A percentile compares a stretch with the other conserved stretches of the same genome.
Conservation (phyloP, 148 eudicot genomes). For the Spergularia marina region DNA sequence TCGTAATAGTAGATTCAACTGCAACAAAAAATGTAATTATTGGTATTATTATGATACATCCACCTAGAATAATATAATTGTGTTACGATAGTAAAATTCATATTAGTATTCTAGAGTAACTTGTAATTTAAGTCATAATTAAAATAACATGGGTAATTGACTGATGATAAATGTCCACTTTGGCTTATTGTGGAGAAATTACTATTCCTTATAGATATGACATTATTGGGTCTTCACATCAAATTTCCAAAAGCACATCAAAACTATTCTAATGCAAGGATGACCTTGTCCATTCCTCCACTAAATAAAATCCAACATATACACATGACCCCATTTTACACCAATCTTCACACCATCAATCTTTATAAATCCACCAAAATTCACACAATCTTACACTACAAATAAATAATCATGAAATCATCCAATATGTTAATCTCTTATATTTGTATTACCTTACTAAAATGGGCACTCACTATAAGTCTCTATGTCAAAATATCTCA, state of each 20-base stretch:
- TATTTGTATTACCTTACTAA: slow-evolving; percentile 18
- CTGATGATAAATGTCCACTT: slow-evolving; percentile 19
- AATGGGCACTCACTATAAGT: slow-evolving; percentile 17
- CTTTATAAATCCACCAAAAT: slow-evolving; percentile 24
- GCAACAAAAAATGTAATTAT: too few species aligned
- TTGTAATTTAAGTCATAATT: neutral
- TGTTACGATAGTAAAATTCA: too few species aligned
- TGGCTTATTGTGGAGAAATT: slow-evolving; percentile 18
- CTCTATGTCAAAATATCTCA: slow-evolving; percentile 14
- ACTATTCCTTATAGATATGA: neutral
- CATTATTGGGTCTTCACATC: slow-evolving; percentile 14
- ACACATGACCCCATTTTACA: slow-evolving; percentile 6
- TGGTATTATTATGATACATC: neutral
- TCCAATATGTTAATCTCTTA: slow-evolving; percentile 5
- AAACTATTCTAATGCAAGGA: slow-evolving; percentile 17
- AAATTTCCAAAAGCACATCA: slow-evolving; percentile 9
- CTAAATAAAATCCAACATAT: slow-evolving; percentile 1
- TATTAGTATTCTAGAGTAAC: too few species aligned
- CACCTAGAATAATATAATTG: neutral
- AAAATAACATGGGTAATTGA: slow-evolving; percentile 7
- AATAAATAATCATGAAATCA: slow-evolving; percentile 16
- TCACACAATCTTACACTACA: neutral
- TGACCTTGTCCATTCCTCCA: slow-evolving; percentile 14
- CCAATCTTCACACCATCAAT: neutral
- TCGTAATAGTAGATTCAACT: too few species aligned